Base-by-base conservation (phyloP, 805 yeast genomes). In the Kuraishia floccosa region DNA sequence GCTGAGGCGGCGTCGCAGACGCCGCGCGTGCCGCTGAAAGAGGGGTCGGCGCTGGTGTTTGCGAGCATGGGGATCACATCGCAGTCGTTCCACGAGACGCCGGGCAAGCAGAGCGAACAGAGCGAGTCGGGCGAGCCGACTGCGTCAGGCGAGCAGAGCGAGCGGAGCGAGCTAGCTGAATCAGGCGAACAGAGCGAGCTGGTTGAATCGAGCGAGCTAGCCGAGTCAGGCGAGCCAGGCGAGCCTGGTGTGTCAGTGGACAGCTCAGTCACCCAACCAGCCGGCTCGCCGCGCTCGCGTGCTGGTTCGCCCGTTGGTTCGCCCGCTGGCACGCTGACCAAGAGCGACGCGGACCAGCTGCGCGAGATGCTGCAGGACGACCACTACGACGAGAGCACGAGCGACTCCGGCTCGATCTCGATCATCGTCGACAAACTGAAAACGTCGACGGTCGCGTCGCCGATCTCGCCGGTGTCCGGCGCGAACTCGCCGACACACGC, bases 41-140 rank as follows among this genome's bases (percentile, higher is more conserved):
- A 26, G 28, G 10, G 20, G 18, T 8, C 7, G 7, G 36, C 38
- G 7, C 17, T 37, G 28, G 30, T 33, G 14, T 38, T 38, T 31
- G 41, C 39, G 2, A 34, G 41, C 21, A 38, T 38, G 31, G 41
- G 41, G 12, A 38, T 38, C 15, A 34, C 30, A 4, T 30, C 42
- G 5, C 36, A 38, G 23, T 23, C 21, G 27, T 10, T 3, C 5
- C 28, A 16, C 17, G 22, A 7, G 7, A 15, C 27, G 1, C 27
- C 18, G 14, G 26, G 5, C 9, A 13, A 15, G 11, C 10, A 7
- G 9, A 7, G 9, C 10, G 22, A 19, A 19, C 7, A 7, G 22
- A 19, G 22, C 22, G 22, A 19, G 7, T 10, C 10, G 22, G 9
- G 9, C 10, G 22, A 19, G 10, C 9, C 22, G 10, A 7, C 7